A percentile compares a stretch with the other conserved stretches of the same genome.
phyloP scores from a whole-genome alignment of 73 alveolate species.

The Breviolum minutum region DNA sequence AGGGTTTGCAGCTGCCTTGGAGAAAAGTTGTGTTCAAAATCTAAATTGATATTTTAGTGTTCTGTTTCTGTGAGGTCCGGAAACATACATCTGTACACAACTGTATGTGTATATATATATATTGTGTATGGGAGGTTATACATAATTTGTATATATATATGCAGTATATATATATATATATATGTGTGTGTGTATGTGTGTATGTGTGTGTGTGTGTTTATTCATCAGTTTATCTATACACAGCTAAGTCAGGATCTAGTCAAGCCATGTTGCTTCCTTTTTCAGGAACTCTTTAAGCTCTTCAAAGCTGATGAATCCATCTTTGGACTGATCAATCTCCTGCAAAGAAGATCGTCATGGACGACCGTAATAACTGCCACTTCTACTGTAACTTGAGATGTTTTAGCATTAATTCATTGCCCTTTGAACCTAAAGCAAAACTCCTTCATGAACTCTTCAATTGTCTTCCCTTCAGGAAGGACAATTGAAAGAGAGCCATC shows the following conservation, averaged over 20 bases:
- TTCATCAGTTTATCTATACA: background rate
- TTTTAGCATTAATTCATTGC: background rate
- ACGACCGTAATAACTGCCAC: background rate
- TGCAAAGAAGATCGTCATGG: background rate
- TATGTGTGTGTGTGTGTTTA: too few species aligned
- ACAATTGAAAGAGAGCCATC: conserved; percentile 69
- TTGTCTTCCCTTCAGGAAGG: conserved; percentile 81
- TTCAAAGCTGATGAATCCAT: conserved; percentile 82
- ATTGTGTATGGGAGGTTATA: too few species aligned
- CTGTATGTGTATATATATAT: too few species aligned
- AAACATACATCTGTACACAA: too few species aligned
- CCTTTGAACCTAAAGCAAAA: background rate
- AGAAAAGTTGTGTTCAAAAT: too few species aligned
- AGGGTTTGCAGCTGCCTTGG: background rate
- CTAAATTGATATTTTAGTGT: too few species aligned
- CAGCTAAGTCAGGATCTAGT: background rate
- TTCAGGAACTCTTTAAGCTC: conserved; percentile 63
- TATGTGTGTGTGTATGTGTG: too few species aligned
- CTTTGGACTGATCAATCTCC: conserved; percentile 64
- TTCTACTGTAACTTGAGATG: background rate
- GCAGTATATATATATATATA: too few species aligned
- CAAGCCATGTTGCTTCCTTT: conserved; percentile 35
- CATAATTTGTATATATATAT: too few species aligned
- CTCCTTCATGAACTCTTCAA: conserved; percentile 83
- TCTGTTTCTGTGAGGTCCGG: too few species aligned